Evolutionary conservation across 23 red algal genomes (phyloP), one percentile per base, ranked within the genome.

Genomic region (Agarophyton chilense): DNA sequence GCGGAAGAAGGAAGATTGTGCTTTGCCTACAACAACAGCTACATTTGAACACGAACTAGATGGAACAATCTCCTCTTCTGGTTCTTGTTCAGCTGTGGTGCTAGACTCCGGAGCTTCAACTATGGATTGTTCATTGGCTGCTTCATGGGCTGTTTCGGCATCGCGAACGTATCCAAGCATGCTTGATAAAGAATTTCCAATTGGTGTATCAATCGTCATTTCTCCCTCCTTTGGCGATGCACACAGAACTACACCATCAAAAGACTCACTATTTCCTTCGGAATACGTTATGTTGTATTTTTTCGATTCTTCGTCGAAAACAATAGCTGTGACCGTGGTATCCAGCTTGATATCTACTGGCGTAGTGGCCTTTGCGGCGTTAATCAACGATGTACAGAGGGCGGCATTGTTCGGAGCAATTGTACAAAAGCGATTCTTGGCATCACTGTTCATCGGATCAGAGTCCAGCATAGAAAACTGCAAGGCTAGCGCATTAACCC

Each of bases 231-330:
- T 39, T 32, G 72, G 49, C 17, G 85, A 89, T 1, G 85, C 71
- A 57, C 85, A 89, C 71, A 78, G 40, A 32, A 89, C 52, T 1
- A 91, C 64, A 18, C 88, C 88, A 38, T 91, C 88, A 78, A 89
- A 89, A 5, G 42, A 50, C 38, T 62, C 85, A 10, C 18, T 42
- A n/a, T 4, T 22, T 19, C 54, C 71, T 16, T 78, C 50, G 12
- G 47, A 13, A 45, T 42, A 79, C 9, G 72, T 31, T n/a, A 89
- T 36, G 41, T 89, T 49, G 24, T 89, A 89, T 24, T 63, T 65
- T 2, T 77, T 89, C 7, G 21, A 43, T 26, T 43, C 31, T 14
- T 77, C 57, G 26, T 35, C 19, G 52, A 45, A 89, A 9, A 79
- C 25, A 19, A 78, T 89, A 4, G 47, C 63, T 4, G 63, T 75